These are phyloP conservation scores for Cystobasidium slooffiae DNA, from an alignment of 1,284 basidiomycete genomes.

Conservation along the genomic window DNA sequence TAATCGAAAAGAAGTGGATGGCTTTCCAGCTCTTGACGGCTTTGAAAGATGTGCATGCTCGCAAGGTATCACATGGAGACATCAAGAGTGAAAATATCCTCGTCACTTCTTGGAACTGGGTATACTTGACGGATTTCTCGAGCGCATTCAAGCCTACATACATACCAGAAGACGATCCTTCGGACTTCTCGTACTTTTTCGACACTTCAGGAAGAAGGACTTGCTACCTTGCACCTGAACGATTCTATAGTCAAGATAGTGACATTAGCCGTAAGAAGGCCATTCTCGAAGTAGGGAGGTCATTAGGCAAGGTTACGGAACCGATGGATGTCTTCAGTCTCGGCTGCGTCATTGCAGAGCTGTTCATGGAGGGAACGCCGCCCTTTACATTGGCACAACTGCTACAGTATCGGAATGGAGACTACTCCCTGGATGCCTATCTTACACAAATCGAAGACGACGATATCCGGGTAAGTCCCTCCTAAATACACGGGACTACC, in stretches of 20 bases:
- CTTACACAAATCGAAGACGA: conserved; percentile 78
- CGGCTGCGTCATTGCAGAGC: conserved; percentile 93
- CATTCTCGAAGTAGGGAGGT: conserved; percentile 59
- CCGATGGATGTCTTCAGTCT: conserved; percentile 97
- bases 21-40: conserved; percentile 89
- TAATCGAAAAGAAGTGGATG: conserved; percentile 98
- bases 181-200: conserved; percentile 97
- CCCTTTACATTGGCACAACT: conserved; percentile 93
- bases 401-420: conserved; percentile 90
- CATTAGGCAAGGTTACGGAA: conserved; percentile 84
- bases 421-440: conserved; percentile 66
- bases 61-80: conserved; percentile 83
- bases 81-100: conserved; percentile 98
- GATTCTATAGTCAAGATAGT: conserved; percentile 84
- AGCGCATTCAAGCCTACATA: conserved; percentile 91
- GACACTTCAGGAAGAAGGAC: conserved; percentile 91
- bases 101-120: conserved; percentile 93
- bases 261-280: conserved; percentile 62
- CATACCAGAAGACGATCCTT: conserved; percentile 93
- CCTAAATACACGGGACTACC: conserved; percentile 80
- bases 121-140: conserved; percentile 95
- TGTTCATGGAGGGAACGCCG: conserved; percentile 92
- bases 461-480: conserved; percentile 69
- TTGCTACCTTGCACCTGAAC: conserved; percentile 94
- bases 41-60: conserved; percentile 77